Conservation (phyloP, 1,284 basidiomycete genomes). For the Phylloboletellus chloephorus region DNA sequence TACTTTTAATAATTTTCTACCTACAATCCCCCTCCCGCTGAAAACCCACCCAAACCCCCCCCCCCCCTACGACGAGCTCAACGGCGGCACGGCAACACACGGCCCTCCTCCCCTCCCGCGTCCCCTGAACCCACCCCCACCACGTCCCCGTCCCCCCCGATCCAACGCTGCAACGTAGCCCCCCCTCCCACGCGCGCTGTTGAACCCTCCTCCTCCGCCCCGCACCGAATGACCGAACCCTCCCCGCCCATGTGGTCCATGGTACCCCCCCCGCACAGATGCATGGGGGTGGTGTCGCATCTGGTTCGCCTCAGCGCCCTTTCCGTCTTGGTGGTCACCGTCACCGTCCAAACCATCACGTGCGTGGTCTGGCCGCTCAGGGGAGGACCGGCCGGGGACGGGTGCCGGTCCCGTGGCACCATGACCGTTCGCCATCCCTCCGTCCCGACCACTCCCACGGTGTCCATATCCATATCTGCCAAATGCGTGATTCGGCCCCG, state of each 20-base stretch:
- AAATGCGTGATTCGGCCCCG: background rate
- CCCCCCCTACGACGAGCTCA: conserved; percentile 7
- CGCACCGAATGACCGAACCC: conserved; percentile 3
- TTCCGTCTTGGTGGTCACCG: conserved; percentile 5
- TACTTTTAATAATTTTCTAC: too few relatives aligned
- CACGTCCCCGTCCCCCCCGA: conserved; percentile 40
- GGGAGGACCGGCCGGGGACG: background rate
- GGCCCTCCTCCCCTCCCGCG: conserved; percentile 36
- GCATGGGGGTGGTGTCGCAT: background rate
- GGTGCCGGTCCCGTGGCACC: background rate
- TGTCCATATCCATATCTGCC: conserved; percentile 5
- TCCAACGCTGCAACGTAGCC: conserved; percentile 30
- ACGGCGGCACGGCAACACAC: background rate
- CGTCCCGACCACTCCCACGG: conserved; percentile 8
- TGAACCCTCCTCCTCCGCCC: conserved; percentile 19
- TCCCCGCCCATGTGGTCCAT: conserved; percentile 11
- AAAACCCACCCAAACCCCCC: background rate
- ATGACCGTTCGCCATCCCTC: conserved; percentile 13
- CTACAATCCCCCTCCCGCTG: too few relatives aligned
- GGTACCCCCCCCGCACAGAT: conserved; percentile 9
- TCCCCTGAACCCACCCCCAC: conserved; percentile 40
- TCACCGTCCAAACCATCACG: conserved; percentile 1
- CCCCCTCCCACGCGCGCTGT: conserved; percentile 32
- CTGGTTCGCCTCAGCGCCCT: conserved; percentile 1
- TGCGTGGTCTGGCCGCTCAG: conserved; percentile 1